phyloP scores from a whole-genome alignment of 306 rosid genomes.

The Calophaca sinica region DNA sequence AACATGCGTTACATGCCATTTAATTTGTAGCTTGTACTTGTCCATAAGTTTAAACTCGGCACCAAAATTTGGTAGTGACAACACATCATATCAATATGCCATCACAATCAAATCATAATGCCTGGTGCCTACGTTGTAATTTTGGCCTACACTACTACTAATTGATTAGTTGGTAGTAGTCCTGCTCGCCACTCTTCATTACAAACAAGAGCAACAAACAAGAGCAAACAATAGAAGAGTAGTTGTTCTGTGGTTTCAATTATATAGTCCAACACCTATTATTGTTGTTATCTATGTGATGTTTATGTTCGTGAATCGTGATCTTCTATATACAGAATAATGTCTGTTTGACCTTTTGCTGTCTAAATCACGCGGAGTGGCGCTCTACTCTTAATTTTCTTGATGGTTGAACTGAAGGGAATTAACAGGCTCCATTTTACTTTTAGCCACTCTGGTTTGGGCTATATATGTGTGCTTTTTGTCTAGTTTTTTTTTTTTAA shows the following conservation, averaged over 20 bases:
- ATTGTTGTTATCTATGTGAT: background rate
- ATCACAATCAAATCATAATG: slow-evolving; percentile 50
- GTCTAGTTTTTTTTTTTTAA: too few species aligned
- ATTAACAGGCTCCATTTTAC: too few species aligned
- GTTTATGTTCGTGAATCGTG: background rate
- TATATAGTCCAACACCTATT: background rate
- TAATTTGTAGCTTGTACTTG: slow-evolving; percentile 25
- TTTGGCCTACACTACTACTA: slow-evolving; percentile 5
- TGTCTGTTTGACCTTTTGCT: too few species aligned
- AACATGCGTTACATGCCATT: too few species aligned
- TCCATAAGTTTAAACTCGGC: slow-evolving; percentile 32
- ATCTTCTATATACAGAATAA: background rate
- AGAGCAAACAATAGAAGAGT: background rate
- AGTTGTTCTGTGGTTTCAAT: slow-evolving; percentile 13
- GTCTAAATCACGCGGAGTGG: too few species aligned
- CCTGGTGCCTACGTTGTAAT: background rate
- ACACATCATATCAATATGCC: slow-evolving; percentile 39
- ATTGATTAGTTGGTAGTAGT: slow-evolving; percentile 20
- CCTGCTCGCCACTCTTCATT: background rate
- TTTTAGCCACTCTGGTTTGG: too few species aligned
- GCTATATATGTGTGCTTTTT: too few species aligned
- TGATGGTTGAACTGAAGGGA: too few species aligned
- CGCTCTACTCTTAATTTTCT: too few species aligned
- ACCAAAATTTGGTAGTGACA: slow-evolving; percentile 38
- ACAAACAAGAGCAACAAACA: slow-evolving; percentile 18